A percentile compares a stretch with the other conserved stretches of the same genome.
These are phyloP conservation scores for Salix exigua DNA, from an alignment of 345 rosid genomes.

Conservation along the genomic window DNA sequence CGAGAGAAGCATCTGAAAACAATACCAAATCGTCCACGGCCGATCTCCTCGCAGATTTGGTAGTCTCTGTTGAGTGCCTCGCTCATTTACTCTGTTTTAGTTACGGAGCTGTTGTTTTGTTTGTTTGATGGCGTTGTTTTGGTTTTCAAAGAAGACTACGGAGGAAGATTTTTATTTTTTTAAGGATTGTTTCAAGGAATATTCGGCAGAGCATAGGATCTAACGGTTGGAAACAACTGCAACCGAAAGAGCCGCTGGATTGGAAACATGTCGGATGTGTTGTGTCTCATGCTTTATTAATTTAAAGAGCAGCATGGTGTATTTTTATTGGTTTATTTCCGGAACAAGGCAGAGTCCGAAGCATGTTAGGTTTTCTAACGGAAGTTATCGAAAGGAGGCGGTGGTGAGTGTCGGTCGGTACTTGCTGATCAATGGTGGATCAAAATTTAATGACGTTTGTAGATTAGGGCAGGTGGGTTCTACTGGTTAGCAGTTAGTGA, in stretches of 20 bases:
- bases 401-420: too few relatives aligned
- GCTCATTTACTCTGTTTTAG: constrained; percentile 29
- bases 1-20: constrained; percentile 59
- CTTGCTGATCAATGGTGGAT: too few relatives aligned
- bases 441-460: too few relatives aligned
- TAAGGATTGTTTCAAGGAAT: constrained; percentile 26
- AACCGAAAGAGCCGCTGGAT: constrained; percentile 10
- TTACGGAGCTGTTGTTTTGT: too few relatives aligned
- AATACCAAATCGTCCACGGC: constrained; percentile 68
- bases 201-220: constrained; percentile 19
- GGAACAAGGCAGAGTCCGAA: constrained; percentile 5
- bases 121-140: background rate
- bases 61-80: constrained; percentile 43
- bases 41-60: constrained; percentile 66
- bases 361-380: background rate
- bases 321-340: too few relatives aligned
- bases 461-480: too few relatives aligned
- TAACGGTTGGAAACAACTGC: constrained; percentile 1
- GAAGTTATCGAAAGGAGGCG: background rate
- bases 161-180: background rate
- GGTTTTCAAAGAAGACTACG: background rate
- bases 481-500: too few relatives aligned
- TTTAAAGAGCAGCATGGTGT: too few relatives aligned
- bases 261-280: background rate
- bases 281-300: too few relatives aligned